These are phyloP conservation scores for Candida quercuum DNA, from an alignment of 805 yeast species.

Conservation along the genomic window DNA sequence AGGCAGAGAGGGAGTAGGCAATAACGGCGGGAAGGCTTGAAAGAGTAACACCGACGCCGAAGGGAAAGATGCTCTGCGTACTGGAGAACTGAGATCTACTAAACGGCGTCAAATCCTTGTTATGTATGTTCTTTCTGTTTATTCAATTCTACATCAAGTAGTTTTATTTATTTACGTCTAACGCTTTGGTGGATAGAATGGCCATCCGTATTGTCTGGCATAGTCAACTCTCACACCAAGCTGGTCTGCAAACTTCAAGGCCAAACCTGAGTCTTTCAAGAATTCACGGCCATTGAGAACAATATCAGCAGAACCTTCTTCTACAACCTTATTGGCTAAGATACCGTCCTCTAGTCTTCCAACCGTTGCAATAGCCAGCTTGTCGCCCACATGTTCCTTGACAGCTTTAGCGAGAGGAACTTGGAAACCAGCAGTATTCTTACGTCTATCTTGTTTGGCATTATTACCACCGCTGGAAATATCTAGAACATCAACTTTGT, in stretches of 20 bases:
- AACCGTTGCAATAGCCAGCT: slow-evolving; percentile 38
- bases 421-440: slow-evolving; percentile 27
- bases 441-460: slow-evolving; percentile 24
- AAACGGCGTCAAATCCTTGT: too few species aligned
- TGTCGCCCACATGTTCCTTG: slow-evolving; percentile 40
- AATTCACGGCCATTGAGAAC: slow-evolving; percentile 41
- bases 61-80: too few species aligned
- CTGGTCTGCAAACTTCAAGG: slow-evolving; percentile 45
- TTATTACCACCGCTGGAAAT: slow-evolving; percentile 49
- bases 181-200: slow-evolving; percentile 20
- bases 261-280: slow-evolving; percentile 45
- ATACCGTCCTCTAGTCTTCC: slow-evolving; percentile 35
- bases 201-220: slow-evolving; percentile 31
- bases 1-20: too few species aligned
- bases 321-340: slow-evolving; percentile 35
- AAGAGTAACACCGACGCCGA: too few species aligned
- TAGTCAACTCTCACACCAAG: slow-evolving; percentile 36
- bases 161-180: too few species aligned
- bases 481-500: slow-evolving; percentile 48
- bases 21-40: too few species aligned
- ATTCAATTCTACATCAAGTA: too few species aligned
- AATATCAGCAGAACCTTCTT: slow-evolving; percentile 41
- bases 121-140: too few species aligned
- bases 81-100: too few species aligned
- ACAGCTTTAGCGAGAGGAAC: slow-evolving; percentile 35